These are phyloP conservation scores for Knoxdaviesia proteae DNA, from an alignment of 2,329 filamentous ascomycete species.

Conservation along the genomic window DNA sequence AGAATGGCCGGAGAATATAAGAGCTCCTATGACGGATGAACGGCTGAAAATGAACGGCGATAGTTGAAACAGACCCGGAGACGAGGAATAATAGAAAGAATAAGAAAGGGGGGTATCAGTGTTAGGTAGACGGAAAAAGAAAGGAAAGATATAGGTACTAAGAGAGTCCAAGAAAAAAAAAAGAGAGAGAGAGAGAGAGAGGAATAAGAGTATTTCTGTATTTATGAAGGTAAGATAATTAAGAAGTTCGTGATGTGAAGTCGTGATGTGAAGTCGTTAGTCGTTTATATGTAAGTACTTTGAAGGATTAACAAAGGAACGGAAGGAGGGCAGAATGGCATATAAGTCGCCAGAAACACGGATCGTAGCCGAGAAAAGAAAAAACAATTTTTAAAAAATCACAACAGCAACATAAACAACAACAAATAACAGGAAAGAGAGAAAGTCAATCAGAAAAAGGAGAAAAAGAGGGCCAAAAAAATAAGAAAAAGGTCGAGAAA, in stretches of 20 bases:
- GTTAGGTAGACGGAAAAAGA: neutral
- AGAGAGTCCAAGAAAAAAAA: neutral
- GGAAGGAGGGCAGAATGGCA: too few species aligned
- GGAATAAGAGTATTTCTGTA: neutral
- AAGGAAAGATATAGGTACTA: neutral
- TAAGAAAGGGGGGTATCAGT: neutral
- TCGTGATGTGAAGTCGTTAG: too few species aligned
- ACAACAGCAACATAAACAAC: constrained; percentile 1
- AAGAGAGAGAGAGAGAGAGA: too few species aligned
- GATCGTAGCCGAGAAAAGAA: neutral
- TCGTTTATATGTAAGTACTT: too few species aligned
- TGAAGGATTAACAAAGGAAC: too few species aligned
- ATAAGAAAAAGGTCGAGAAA: constrained; percentile 3
- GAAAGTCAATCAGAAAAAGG: neutral
- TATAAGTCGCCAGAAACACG: neutral
- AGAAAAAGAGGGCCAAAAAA: constrained; percentile 1
- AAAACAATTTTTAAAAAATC: neutral
- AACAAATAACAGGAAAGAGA: constrained; percentile 5
- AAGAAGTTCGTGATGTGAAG: too few species aligned
- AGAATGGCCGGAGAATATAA: neutral
- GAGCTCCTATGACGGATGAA: too few species aligned
- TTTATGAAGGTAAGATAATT: neutral
- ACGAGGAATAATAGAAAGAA: neutral
- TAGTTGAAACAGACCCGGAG: neutral
- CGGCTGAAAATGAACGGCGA: too few species aligned